These are phyloP conservation scores for Floccularia luteovirens DNA, from an alignment of 768 basidiomycete species.

Conservation along the genomic window DNA sequence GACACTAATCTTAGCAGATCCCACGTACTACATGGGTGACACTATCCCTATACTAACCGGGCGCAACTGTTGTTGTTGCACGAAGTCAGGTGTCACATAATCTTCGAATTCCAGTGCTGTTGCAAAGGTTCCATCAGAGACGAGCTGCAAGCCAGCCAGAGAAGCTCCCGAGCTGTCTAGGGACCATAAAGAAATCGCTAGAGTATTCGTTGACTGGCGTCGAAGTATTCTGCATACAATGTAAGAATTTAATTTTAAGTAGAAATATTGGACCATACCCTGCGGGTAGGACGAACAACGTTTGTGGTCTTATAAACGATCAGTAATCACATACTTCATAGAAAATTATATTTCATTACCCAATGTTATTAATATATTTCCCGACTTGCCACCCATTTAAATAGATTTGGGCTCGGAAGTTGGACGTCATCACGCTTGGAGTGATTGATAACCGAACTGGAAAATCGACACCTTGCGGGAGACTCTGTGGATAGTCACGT, in stretches of 20 bases:
- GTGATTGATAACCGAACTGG: constrained; percentile 38
- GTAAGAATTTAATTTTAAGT: neutral
- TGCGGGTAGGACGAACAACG: constrained; percentile 40
- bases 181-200: constrained; percentile 43
- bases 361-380: constrained; percentile 45
- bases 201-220: constrained; percentile 32
- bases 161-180: constrained; percentile 33
- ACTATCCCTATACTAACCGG: constrained; percentile 17
- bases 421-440: constrained; percentile 33
- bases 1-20: too few species aligned
- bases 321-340: neutral
- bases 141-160: constrained; percentile 30
- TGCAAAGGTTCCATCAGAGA: constrained; percentile 37
- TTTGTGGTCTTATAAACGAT: constrained; percentile 29
- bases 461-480: constrained; percentile 32
- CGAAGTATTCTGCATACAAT: constrained; percentile 26
- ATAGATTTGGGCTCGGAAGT: constrained; percentile 42
- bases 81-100: constrained; percentile 33
- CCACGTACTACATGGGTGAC: constrained; percentile 23
- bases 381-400: constrained; percentile 48
- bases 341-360: constrained; percentile 16
- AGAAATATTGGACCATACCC: constrained; percentile 19
- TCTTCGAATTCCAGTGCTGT: constrained; percentile 30
- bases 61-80: constrained; percentile 22
- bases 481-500: constrained; percentile 12